A percentile compares a stretch with the other conserved stretches of the same genome.
phyloP scores from a whole-genome alignment of 371 early-diverging fungal species.

The Basidiobolus meristosporus region DNA sequence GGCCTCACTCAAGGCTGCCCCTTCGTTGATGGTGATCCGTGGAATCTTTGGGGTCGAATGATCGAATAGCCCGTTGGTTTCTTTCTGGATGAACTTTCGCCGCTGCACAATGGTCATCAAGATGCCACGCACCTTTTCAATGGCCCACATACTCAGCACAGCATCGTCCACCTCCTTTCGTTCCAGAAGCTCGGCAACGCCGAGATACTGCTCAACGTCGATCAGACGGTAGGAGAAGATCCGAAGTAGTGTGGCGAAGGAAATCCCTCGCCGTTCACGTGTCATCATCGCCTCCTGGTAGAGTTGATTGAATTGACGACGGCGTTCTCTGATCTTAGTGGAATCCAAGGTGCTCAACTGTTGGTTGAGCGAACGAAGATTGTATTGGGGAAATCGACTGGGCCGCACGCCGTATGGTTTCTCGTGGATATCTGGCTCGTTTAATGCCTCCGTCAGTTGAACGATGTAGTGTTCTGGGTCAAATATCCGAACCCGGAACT shows the following conservation, averaged over 20 bases:
- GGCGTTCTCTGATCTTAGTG: slow-evolving; percentile 3
- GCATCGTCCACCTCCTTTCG: not conserved
- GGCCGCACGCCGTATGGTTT: not conserved
- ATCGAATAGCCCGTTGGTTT: too few species aligned
- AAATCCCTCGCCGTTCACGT: slow-evolving; percentile 4
- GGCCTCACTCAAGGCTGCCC: too few species aligned
- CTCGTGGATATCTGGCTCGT: not conserved
- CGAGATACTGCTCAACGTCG: slow-evolving; percentile 2
- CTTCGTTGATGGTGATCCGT: too few species aligned
- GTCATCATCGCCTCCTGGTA: slow-evolving; percentile 11
- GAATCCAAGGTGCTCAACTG: slow-evolving; percentile 8
- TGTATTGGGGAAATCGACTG: slow-evolving; percentile 6
- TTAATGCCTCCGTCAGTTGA: slow-evolving; percentile 6
- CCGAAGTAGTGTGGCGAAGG: not conserved
- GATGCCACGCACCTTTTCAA: slow-evolving; percentile 1
- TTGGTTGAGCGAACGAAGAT: slow-evolving; percentile 10
- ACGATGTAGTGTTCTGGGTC: slow-evolving; percentile 15
- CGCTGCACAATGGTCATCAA: slow-evolving; percentile 1
- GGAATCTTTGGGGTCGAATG: too few species aligned
- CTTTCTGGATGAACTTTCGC: slow-evolving; percentile 1
- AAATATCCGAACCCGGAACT: slow-evolving; percentile 15
- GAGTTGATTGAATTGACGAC: slow-evolving; percentile 11
- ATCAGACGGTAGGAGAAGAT: slow-evolving; percentile 1
- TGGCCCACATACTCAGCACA: not conserved
- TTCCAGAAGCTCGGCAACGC: slow-evolving; percentile 1